Evolutionary conservation across 805 yeast species (phyloP).

Genomic region (Barnettozyma botsteinii): DNA sequence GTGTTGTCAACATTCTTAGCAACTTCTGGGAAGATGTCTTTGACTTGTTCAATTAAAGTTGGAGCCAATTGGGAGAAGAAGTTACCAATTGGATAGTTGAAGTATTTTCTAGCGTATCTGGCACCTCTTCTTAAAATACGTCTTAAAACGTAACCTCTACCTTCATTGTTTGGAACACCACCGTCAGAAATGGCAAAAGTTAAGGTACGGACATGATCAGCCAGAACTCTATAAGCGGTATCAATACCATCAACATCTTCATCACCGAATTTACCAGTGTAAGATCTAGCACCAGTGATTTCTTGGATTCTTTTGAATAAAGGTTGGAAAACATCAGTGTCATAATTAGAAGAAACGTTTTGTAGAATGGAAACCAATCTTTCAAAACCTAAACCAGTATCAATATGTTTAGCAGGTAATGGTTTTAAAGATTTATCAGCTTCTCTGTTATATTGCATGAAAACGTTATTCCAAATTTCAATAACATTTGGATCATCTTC

Average conservation of each 20-base stretch:
- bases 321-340: slow-evolving; percentile 94
- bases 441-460: slow-evolving; percentile 95
- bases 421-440: slow-evolving; percentile 71
- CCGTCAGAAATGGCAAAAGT: slow-evolving; percentile 97
- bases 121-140: slow-evolving; percentile 98
- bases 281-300: slow-evolving; percentile 87
- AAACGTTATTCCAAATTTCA: slow-evolving; percentile 97
- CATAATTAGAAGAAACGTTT: slow-evolving; percentile 88
- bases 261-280: slow-evolving; percentile 86
- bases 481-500: slow-evolving; percentile 97
- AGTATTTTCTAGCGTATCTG: slow-evolving; percentile 91
- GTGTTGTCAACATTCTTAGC: slow-evolving; percentile 63
- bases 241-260: slow-evolving; percentile 94
- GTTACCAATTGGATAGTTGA: slow-evolving; percentile 91
- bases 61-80: slow-evolving; percentile 92
- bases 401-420: slow-evolving; percentile 92
- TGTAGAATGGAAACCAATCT: slow-evolving; percentile 93
- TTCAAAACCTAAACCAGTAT: slow-evolving; percentile 99
- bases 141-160: slow-evolving; percentile 96
- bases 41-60: slow-evolving; percentile 82
- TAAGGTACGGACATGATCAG: slow-evolving; percentile 96
- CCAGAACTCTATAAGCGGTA: slow-evolving; percentile 96
- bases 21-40: slow-evolving; percentile 89
- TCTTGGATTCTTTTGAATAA: slow-evolving; percentile 82
- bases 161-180: slow-evolving; percentile 98